phyloP scores from a whole-genome alignment of 768 basidiomycete species.

The Tylopilus subfusipes region DNA sequence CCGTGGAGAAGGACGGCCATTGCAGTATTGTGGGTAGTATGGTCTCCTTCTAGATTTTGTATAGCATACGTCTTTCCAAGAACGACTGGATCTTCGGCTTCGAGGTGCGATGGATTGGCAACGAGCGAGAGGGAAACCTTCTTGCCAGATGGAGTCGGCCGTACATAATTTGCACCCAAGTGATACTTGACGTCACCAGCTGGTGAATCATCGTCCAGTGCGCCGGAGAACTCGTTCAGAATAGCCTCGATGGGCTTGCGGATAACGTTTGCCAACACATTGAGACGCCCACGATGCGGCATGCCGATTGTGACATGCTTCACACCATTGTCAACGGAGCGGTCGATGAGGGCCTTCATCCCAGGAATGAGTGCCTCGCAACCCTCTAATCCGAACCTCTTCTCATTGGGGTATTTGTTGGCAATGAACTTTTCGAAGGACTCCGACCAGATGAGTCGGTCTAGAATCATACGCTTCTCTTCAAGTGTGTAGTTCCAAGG shows the following conservation, averaged over 20 bases:
- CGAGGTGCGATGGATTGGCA: conserved; percentile 97
- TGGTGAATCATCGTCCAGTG: conserved; percentile 66
- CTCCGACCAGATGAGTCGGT: conserved; percentile 99
- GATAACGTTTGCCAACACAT: conserved; percentile 97
- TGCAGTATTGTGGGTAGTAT: conserved; percentile 73
- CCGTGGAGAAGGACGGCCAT: conserved; percentile 97
- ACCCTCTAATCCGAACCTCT: conserved; percentile 98
- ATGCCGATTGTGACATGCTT: conserved; percentile 97
- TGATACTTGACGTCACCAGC: conserved; percentile 99
- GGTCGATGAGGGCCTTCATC: conserved; percentile 99
- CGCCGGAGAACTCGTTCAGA: conserved; percentile 91
- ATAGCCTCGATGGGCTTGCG: conserved; percentile 98
- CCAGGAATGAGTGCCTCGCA: conserved; percentile 97
- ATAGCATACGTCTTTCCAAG: conserved; percentile 97
- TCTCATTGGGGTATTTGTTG: conserved; percentile 98
- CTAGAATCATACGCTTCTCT: conserved; percentile 98
- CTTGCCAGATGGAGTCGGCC: conserved; percentile 97
- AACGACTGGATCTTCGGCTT: conserved; percentile 97
- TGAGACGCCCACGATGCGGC: conserved; percentile 98
- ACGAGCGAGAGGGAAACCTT: conserved; percentile 96
- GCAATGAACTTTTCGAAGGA: conserved; percentile 98
- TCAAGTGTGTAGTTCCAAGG: conserved; percentile 98
- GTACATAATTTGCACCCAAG: conserved; percentile 96
- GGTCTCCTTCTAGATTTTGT: conserved; percentile 91
- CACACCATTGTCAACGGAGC: conserved; percentile 94